phyloP scores from a whole-genome alignment of 768 basidiomycete genomes.

The Psilocybe cyanescens region DNA sequence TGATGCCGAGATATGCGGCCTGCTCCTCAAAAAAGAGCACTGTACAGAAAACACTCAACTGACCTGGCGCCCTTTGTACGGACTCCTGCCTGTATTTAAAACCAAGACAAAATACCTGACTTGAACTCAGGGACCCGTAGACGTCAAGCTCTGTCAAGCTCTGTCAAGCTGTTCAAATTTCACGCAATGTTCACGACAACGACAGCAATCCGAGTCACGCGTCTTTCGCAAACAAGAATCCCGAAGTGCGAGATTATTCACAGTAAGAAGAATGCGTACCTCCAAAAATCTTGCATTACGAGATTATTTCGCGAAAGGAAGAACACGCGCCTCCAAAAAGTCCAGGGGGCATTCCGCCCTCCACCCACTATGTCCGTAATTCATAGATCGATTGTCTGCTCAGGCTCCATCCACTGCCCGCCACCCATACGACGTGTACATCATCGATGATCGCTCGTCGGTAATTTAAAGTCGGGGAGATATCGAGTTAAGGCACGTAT shows the following conservation, averaged over 20 bases:
- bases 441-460: background rate
- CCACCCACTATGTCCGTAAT: background rate
- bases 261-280: too few species aligned
- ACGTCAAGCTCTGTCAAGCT: too few species aligned
- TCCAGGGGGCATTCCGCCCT: background rate
- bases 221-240: too few species aligned
- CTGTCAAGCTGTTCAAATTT: too few species aligned
- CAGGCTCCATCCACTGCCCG: background rate
- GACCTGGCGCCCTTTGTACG: background rate
- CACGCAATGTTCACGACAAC: too few species aligned
- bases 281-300: too few species aligned
- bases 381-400: background rate
- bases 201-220: too few species aligned
- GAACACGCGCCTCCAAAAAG: too few species aligned
- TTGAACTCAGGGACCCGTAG: too few species aligned
- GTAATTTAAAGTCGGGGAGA: background rate
- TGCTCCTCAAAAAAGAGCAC: background rate
- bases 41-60: too few species aligned
- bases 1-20: background rate
- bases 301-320: too few species aligned
- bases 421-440: background rate
- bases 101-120: background rate
- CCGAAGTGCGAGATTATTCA: too few species aligned
- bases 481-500: background rate
- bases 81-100: background rate